phyloP scores from a whole-genome alignment of 257 asterid genomes.

The Coffea canephora region DNA sequence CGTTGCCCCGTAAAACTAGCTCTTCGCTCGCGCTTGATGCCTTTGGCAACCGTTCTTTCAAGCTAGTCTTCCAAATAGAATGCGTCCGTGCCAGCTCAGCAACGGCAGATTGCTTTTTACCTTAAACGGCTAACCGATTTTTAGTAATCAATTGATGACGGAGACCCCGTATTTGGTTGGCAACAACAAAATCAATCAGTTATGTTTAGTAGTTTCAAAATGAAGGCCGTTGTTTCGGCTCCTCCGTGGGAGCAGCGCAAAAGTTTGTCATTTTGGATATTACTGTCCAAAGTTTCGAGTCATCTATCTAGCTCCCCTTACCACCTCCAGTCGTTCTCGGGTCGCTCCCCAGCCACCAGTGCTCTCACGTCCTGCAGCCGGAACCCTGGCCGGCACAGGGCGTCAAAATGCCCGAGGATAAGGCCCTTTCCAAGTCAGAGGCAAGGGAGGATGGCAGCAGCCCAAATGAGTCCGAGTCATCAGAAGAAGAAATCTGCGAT shows the following conservation, averaged over 20 bases:
- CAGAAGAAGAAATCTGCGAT: slow-evolving; percentile 4
- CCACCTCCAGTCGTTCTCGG: slow-evolving; percentile 11
- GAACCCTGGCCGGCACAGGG: slow-evolving; percentile 22
- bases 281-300: slow-evolving; percentile 8
- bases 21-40: too few relatives aligned
- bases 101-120: neutral
- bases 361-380: slow-evolving; percentile 25
- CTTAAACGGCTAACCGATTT: neutral
- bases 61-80: too few relatives aligned
- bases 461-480: slow-evolving; percentile 11
- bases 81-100: neutral
- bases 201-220: neutral
- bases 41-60: too few relatives aligned
- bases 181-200: slow-evolving; percentile 2
- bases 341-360: slow-evolving; percentile 20
- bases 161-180: slow-evolving; percentile 7
- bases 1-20: too few relatives aligned
- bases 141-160: too few relatives aligned
- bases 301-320: neutral
- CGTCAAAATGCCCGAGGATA: slow-evolving; percentile 35
- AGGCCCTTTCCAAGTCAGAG: neutral
- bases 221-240: slow-evolving; percentile 10
- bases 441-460: neutral
- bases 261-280: neutral
- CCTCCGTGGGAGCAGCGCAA: neutral